phyloP scores from a whole-genome alignment of 2,329 filamentous ascomycete species.

The Gyromitra esculenta region DNA sequence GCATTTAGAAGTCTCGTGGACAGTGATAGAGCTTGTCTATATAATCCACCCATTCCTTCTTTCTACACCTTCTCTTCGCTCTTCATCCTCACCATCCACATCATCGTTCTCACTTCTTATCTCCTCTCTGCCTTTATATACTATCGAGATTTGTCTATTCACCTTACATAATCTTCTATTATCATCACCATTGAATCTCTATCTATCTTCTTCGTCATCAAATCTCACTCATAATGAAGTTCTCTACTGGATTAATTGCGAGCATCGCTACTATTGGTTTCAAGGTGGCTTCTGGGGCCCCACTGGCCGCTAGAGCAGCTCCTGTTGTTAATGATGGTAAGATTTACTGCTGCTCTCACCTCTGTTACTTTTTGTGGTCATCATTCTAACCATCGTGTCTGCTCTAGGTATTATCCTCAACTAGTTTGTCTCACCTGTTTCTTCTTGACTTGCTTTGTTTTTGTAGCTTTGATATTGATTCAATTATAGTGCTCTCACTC shows the following conservation, averaged over 20 bases:
- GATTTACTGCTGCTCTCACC: conserved; percentile 15
- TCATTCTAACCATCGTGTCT: conserved; percentile 16
- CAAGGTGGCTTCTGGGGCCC: conserved; percentile 23
- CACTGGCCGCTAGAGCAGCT: conserved; percentile 39
- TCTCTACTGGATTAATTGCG: conserved; percentile 40
- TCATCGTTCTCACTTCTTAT: background rate
- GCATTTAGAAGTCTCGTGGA: background rate
- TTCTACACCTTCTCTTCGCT: too few relatives aligned
- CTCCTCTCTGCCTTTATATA: background rate
- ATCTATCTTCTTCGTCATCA: background rate
- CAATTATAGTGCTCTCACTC: conserved; percentile 57
- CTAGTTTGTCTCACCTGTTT: conserved; percentile 30
- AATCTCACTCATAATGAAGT: conserved; percentile 48
- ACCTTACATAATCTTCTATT: conserved; percentile 1
- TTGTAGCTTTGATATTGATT: conserved; percentile 1
- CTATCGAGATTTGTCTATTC: background rate
- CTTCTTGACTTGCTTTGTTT: background rate
- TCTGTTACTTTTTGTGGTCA: background rate
- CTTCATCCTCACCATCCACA: conserved; percentile 9
- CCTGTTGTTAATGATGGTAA: conserved; percentile 35
- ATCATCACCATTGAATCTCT: background rate
- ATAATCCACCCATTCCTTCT: conserved; percentile 18
- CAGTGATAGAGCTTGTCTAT: conserved; percentile 24
- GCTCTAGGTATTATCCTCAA: conserved; percentile 40
- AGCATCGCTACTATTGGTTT: conserved; percentile 29